phyloP scores from a whole-genome alignment of 176 grass and related monocot species.

The Carex kokanica region DNA sequence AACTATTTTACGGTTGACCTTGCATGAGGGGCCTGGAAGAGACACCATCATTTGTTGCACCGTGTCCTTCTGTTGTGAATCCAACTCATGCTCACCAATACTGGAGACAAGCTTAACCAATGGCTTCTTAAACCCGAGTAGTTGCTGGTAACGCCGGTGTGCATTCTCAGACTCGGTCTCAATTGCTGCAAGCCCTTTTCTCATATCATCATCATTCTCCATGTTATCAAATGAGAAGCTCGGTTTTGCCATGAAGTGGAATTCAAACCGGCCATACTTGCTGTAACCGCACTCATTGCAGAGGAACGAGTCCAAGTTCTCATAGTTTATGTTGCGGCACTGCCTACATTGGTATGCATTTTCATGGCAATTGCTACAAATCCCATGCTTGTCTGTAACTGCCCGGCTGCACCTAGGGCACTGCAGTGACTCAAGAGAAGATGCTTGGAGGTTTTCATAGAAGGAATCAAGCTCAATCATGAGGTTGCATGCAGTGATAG shows the following conservation, averaged over 20 bases:
- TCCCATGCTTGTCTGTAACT: conserved; percentile 96
- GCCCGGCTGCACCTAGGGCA: conserved; percentile 93
- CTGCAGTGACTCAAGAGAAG: conserved; percentile 95
- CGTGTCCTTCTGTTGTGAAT: conserved; percentile 94
- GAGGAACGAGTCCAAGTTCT: conserved; percentile 97
- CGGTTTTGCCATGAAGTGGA: conserved; percentile 98
- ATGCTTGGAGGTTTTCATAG: conserved; percentile 98
- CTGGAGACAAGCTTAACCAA: conserved; percentile 92
- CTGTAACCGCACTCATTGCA: conserved; percentile 99
- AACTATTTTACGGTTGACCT: conserved; percentile 95
- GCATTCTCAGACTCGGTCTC: conserved; percentile 97
- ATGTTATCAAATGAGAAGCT: conserved; percentile 98
- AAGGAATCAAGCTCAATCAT: conserved; percentile 99
- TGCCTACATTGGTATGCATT: conserved; percentile 98
- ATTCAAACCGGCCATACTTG: conserved; percentile 99
- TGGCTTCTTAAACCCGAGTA: conserved; percentile 97
- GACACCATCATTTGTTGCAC: conserved; percentile 99
- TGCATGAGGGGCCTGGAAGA: conserved; percentile 89
- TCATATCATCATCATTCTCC: conserved; percentile 98
- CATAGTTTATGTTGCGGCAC: conserved; percentile 96
- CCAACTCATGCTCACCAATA: conserved; percentile 93
- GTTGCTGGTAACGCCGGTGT: conserved; percentile 95
- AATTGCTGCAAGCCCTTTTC: conserved; percentile 93
- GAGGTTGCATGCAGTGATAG: conserved; percentile 95
- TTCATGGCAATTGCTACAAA: conserved; percentile 97